A percentile compares a stretch with the other conserved stretches of the same genome.
phyloP scores from a whole-genome alignment of 192 early-diverging fungal genomes.

The Chytriomyces hyalinus region DNA sequence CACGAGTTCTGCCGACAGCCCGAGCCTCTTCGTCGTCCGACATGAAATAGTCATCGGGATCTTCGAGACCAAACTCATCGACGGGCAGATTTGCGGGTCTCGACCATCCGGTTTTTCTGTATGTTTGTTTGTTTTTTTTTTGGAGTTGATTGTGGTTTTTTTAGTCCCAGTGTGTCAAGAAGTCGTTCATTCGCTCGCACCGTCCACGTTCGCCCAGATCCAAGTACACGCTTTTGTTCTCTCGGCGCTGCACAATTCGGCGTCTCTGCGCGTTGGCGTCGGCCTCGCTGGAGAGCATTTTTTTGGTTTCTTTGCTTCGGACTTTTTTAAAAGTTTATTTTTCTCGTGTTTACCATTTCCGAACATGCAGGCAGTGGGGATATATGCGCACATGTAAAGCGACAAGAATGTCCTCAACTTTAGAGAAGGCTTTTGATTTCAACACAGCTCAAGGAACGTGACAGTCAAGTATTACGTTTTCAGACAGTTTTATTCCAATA shows the following conservation, averaged over 20 bases:
- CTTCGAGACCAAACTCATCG: constrained; percentile 13
- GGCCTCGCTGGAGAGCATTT: too few relatives aligned
- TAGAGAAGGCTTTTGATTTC: too few relatives aligned
- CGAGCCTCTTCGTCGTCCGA: neutral
- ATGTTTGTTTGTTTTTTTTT: neutral
- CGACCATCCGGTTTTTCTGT: constrained; percentile 30
- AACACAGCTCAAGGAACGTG: too few relatives aligned
- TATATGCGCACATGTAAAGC: too few relatives aligned
- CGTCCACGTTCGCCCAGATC: neutral
- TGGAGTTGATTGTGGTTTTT: neutral
- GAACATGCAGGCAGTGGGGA: too few relatives aligned
- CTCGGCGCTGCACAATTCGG: neutral
- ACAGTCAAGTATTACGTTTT: too few relatives aligned
- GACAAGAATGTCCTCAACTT: too few relatives aligned
- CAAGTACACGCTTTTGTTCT: neutral
- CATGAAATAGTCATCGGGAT: constrained; percentile 16
- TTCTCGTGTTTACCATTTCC: too few relatives aligned
- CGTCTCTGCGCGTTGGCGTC: too few relatives aligned
- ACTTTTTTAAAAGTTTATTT: too few relatives aligned
- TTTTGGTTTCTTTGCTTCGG: too few relatives aligned
- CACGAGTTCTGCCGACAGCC: neutral
- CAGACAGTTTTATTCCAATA: too few relatives aligned
- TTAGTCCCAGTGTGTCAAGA: neutral
- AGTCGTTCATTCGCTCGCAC: neutral
- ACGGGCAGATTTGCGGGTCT: constrained; percentile 7